Evolutionary conservation across 176 grass and related monocot species (phyloP).

Genomic region (Bromus sterilis): DNA sequence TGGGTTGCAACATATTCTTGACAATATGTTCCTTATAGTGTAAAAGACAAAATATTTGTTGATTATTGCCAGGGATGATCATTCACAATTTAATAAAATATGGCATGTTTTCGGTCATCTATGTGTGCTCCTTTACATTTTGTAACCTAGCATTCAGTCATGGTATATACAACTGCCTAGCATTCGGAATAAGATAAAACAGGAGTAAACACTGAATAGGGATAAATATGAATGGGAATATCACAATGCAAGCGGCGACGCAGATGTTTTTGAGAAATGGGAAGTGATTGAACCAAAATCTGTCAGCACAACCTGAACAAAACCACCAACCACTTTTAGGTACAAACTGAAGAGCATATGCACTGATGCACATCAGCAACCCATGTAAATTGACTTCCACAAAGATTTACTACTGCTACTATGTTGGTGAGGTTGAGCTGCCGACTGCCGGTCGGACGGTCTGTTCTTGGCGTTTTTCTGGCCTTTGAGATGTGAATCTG

Average conservation of each 20-base stretch:
- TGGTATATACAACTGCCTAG: too few relatives aligned
- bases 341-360: neutral
- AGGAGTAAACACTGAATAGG: neutral
- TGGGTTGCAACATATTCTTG: neutral
- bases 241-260: neutral
- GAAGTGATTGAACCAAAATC: neutral
- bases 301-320: neutral
- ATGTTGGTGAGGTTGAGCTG: neutral
- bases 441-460: too few relatives aligned
- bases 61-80: neutral
- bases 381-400: too few relatives aligned
- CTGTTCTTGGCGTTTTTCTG: neutral
- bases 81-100: neutral
- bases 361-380: too few relatives aligned
- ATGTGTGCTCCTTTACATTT: neutral
- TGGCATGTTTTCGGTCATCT: neutral
- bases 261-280: neutral
- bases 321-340: neutral
- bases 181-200: too few relatives aligned
- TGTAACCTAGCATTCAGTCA: too few relatives aligned
- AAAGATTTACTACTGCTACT: neutral
- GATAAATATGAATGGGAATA: neutral
- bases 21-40: neutral
- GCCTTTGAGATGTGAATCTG: conserved; percentile 9
- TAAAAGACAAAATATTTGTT: neutral